Base-by-base conservation (phyloP, 2,329 filamentous ascomycete species). In the Niveomyces coronatus region DNA sequence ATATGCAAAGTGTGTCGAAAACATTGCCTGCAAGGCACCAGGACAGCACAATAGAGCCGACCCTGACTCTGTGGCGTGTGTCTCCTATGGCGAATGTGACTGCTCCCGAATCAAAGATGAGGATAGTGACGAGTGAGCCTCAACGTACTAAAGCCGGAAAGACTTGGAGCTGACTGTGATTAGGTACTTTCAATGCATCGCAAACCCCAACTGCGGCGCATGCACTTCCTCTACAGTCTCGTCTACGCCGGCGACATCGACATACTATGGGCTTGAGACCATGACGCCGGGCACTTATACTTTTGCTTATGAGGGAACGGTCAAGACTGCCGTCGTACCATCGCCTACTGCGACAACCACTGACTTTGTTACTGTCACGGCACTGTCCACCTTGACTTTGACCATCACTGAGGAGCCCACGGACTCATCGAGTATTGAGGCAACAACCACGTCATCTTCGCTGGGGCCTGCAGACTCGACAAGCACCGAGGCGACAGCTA, bases 91-190 rank as follows among this genome's bases (percentile, higher is more conserved):
- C 9, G 28, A 41, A 15, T 57, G 54, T 30, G 54, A 57, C 40
- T 57, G 54, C 36, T 47, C 47, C 6, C 37, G 35, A 9, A 50
- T 55, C 27, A 29, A 46, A 19, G 47, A 58, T 28, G 50, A 53
- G 32, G 39, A 54, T 14, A 48, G 55, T 35, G 42, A 53, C 10
- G 54, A 55, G 48, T 48, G 43, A 27, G 42, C 26, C 9, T 23
- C 41, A 48, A 18, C 20, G 15, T 1, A 31, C 9, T 7, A 31
- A 1, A 17, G 29, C 2, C 14, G 20, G 17, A 27, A 8, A 18
- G 19, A 18, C 9, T 7, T 5, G 13, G 11, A 4, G 9, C 31
- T 31, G 15, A 24, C 16, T 4, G 3, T 5, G 3, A 4, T 2
- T 3, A 43, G 41, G 13, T 43, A 39, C 29, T 43, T 37, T 10